phyloP scores from a whole-genome alignment of 78 protist species.

The Anaeramoeba ignava region DNA sequence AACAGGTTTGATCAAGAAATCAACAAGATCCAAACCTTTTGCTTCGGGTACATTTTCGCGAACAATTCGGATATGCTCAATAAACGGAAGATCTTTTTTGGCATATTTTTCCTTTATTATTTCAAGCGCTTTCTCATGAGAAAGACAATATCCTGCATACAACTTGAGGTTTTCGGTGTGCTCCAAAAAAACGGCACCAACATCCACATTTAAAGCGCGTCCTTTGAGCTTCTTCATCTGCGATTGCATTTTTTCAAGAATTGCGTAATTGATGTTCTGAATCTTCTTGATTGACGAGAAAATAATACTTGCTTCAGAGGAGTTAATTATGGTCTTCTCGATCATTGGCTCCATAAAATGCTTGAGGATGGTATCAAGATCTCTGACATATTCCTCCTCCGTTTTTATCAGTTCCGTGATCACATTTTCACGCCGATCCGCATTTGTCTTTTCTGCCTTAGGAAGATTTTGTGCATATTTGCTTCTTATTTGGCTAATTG shows the following conservation, averaged over 20 bases:
- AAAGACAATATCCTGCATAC: background rate
- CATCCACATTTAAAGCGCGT: background rate
- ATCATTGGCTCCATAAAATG: background rate
- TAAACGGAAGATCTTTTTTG: no score
- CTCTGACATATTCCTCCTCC: background rate
- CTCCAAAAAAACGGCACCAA: background rate
- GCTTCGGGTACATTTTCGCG: no score
- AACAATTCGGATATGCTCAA: no score
- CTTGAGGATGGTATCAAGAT: background rate
- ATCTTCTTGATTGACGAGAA: background rate
- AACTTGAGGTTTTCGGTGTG: background rate
- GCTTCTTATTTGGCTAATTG: no score
- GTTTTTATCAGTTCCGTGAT: background rate
- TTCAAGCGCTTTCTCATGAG: background rate
- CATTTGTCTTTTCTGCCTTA: no score
- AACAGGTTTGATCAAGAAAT: slow-evolving; percentile 35
- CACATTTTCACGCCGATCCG: background rate
- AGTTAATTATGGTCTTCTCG: background rate
- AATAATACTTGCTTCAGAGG: background rate
- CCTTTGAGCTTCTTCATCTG: background rate
- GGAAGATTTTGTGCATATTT: no score
- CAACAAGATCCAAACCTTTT: slow-evolving; percentile 30
- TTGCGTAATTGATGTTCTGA: background rate
- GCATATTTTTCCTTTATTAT: no score
- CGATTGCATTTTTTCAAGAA: background rate